Percentiles rank a stretch among this genome's conserved stretches.
These are phyloP conservation scores for Arbutus unedo DNA, from an alignment of 148 eudicot species.

Conservation along the genomic window DNA sequence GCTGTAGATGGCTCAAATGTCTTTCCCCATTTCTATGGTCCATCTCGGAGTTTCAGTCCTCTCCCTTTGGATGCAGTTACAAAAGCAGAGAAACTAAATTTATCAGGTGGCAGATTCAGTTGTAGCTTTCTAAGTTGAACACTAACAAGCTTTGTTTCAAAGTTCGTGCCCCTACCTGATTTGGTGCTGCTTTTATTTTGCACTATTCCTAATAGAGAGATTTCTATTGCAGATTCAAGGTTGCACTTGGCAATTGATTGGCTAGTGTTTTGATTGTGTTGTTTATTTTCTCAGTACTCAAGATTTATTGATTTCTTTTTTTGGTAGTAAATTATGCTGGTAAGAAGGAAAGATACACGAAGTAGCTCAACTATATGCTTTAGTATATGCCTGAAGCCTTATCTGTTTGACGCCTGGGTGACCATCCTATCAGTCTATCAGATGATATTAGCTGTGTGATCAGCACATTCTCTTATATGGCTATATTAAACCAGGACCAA, in stretches of 20 bases:
- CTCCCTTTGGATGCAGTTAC: constrained; percentile 66
- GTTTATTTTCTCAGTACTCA: not conserved
- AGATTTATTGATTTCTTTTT: not conserved
- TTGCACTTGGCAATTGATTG: not conserved
- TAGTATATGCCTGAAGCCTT: too few relatives aligned
- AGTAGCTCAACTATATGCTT: too few relatives aligned
- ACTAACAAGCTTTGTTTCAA: not conserved
- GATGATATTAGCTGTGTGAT: too few relatives aligned
- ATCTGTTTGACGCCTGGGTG: too few relatives aligned
- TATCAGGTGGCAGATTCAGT: constrained; percentile 45
- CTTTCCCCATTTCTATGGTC: constrained; percentile 96
- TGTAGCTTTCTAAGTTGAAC: constrained; percentile 57
- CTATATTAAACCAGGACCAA: too few relatives aligned
- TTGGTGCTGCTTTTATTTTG: constrained; percentile 7
- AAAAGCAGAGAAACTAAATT: constrained; percentile 64
- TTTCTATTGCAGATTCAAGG: not conserved
- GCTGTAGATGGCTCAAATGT: constrained; percentile 55
- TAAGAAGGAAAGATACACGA: too few relatives aligned
- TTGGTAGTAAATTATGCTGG: too few relatives aligned
- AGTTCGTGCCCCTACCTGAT: not conserved
- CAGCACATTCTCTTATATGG: too few relatives aligned
- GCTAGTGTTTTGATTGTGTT: not conserved
- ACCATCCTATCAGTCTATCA: too few relatives aligned
- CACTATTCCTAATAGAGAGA: not conserved
- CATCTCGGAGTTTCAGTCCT: constrained; percentile 75